Evolutionary conservation across 148 eudicot genomes (phyloP).

Genomic region (Vaccinium vitisidaea): DNA sequence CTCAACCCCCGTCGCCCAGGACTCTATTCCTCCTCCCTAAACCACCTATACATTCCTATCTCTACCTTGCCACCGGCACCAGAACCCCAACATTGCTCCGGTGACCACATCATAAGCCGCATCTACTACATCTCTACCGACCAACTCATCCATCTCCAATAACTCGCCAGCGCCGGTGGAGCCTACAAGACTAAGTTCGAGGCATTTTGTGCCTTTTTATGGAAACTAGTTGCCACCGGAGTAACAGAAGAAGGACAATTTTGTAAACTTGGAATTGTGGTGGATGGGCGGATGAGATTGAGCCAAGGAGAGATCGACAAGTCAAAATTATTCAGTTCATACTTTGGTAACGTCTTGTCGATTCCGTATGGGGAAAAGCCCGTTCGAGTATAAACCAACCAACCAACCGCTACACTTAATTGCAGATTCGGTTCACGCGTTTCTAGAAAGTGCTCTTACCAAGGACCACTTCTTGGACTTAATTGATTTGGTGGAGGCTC

Average conservation of each 20-base stretch:
- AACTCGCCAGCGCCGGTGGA: neutral
- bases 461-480: too few species aligned
- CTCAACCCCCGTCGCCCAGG: slow-evolving; percentile 47
- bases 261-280: slow-evolving; percentile 57
- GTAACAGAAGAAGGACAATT: neutral
- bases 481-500: too few species aligned
- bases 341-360: slow-evolving; percentile 64
- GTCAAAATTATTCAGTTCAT: slow-evolving; percentile 14
- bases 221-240: slow-evolving; percentile 43
- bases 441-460: too few species aligned
- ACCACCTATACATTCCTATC: slow-evolving; percentile 34
- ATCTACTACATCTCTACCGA: slow-evolving; percentile 39
- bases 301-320: slow-evolving; percentile 22
- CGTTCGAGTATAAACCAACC: slow-evolving; percentile 41
- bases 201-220: slow-evolving; percentile 53
- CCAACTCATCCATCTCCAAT: slow-evolving; percentile 12
- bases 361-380: slow-evolving; percentile 13
- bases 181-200: slow-evolving; percentile 36
- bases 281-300: slow-evolving; percentile 55
- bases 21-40: slow-evolving; percentile 43
- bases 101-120: slow-evolving; percentile 31
- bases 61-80: slow-evolving; percentile 19
- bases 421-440: too few species aligned
- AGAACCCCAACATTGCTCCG: neutral
- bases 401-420: slow-evolving; percentile 24